A percentile compares a stretch with the other conserved stretches of the same genome.
Evolutionary conservation across 768 basidiomycete genomes (phyloP).

Genomic region (Mycena olivaceomarginata): DNA sequence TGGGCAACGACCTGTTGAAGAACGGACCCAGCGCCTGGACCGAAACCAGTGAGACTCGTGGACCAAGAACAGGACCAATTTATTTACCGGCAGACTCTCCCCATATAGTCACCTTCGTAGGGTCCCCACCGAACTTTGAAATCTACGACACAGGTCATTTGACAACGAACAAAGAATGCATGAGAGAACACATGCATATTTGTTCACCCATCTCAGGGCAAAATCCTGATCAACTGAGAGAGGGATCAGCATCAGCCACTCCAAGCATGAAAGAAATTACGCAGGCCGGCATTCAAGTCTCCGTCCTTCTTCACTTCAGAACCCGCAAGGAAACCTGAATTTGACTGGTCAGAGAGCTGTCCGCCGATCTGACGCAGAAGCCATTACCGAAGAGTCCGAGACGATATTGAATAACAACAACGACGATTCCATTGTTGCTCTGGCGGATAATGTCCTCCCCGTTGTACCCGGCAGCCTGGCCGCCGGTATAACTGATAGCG

Average conservation of each 20-base stretch:
- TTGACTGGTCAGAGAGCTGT: too few species aligned
- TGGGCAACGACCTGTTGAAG: constrained; percentile 58
- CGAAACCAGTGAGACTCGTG: not conserved
- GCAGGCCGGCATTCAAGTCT: constrained; percentile 52
- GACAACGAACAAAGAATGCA: not conserved
- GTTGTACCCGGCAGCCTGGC: too few species aligned
- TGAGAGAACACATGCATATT: constrained; percentile 43
- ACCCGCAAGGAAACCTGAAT: too few species aligned
- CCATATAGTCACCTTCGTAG: constrained; percentile 48
- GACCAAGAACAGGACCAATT: not conserved
- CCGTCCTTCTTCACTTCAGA: too few species aligned
- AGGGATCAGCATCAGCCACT: constrained; percentile 13
- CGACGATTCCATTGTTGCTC: too few species aligned
- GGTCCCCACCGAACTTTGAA: constrained; percentile 46
- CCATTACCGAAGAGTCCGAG: constrained; percentile 18
- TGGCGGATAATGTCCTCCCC: too few species aligned
- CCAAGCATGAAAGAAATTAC: constrained; percentile 10
- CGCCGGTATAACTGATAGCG: too few species aligned
- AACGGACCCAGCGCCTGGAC: constrained; percentile 57
- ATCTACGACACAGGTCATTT: constrained; percentile 36
- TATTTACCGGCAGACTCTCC: constrained; percentile 47
- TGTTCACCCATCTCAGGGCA: constrained; percentile 18
- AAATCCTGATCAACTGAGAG: constrained; percentile 54
- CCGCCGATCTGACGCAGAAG: too few species aligned
- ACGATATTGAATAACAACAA: constrained; percentile 60